Base-by-base conservation (phyloP, 83 land plant species). In the Diphasiastrum complanatum region DNA sequence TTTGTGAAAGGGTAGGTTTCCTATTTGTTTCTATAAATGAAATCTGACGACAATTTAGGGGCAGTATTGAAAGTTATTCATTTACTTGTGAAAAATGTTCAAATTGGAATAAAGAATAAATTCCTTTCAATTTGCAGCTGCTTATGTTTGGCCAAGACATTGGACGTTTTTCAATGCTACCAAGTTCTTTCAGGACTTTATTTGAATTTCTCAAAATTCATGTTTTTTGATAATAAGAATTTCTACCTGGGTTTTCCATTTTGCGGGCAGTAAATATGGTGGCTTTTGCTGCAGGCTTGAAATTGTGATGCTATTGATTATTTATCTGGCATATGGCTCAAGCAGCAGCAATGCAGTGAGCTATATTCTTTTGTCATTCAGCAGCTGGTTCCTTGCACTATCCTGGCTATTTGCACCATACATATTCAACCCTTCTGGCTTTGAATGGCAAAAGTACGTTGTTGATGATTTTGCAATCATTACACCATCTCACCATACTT, bases 1-100 rank as follows among this genome's bases (percentile, higher is more conserved):
- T 75, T 75, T 63, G 60, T 64, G 0, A 75, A 75, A 50, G 78
- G 67, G 76, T 73, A 60, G 48, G 60, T 34, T 28, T 33, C 16
- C 18, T 14, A 27, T 31, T 37, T 31, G 33, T 33, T 22, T 51
- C 24, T 4, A 33, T 16, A 19, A 18, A 50, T 18, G 59, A 20
- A 55, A 6, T 48, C 51, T 18, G 6, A 18, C 6, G n/a, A 5
- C 23, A 5, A 24, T 28, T 32, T 14, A 4, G 10, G 6, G 52
- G 12, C 8, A 14, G 18, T 50, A 40, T 40, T 8, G 8, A 14
- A 58, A 25, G 22, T 58, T 33, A 28, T 55, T 12, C 32, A 33
- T 2, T 33, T 6, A 33, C 3, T 0, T 23, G 2, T 25, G 1
- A 2, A 3, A 20, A 29, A 29, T 12, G 56, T 29, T 52, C 60